Evolutionary conservation across 2,329 filamentous ascomycete genomes (phyloP).

Genomic region (Periconia macrospinosa): DNA sequence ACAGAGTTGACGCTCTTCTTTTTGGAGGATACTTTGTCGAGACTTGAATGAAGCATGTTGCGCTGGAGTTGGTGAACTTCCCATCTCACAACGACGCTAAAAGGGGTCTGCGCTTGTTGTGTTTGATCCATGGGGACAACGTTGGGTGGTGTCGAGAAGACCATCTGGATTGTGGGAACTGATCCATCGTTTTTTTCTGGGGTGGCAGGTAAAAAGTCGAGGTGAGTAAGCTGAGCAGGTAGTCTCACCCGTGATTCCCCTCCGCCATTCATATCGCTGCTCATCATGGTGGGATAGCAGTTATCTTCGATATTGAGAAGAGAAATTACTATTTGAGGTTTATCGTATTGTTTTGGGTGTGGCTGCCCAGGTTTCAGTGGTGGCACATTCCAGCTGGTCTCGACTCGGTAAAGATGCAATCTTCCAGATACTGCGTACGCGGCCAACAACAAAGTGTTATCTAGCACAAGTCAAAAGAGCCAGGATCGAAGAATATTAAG

Average conservation of each 20-base stretch:
- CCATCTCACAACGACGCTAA: constrained; percentile 83
- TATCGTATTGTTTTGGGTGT: constrained; percentile 42
- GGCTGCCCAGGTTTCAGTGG: constrained; percentile 60
- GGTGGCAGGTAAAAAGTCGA: constrained; percentile 72
- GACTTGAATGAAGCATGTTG: constrained; percentile 67
- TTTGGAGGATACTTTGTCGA: constrained; percentile 72
- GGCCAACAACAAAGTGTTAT: constrained; percentile 62
- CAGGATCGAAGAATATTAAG: background rate
- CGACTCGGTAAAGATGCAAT: constrained; percentile 72
- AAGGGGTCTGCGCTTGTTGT: constrained; percentile 64
- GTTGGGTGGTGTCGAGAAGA: constrained; percentile 65
- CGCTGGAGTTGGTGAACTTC: constrained; percentile 69
- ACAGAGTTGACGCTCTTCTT: constrained; percentile 56
- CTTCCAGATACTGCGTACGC: constrained; percentile 71
- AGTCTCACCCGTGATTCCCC: constrained; percentile 26
- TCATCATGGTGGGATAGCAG: constrained; percentile 32
- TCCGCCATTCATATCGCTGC: constrained; percentile 24
- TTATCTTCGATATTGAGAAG: constrained; percentile 32
- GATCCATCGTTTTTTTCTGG: constrained; percentile 63
- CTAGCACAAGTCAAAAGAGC: constrained; percentile 15
- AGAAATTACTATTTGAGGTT: constrained; percentile 33
- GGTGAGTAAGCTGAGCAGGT: constrained; percentile 62
- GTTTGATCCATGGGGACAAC: constrained; percentile 44
- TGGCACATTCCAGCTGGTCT: constrained; percentile 70
- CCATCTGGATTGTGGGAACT: constrained; percentile 68